These are phyloP conservation scores for Naegleria fowleri DNA, from an alignment of 208 protist genomes.

Conservation along the genomic window DNA sequence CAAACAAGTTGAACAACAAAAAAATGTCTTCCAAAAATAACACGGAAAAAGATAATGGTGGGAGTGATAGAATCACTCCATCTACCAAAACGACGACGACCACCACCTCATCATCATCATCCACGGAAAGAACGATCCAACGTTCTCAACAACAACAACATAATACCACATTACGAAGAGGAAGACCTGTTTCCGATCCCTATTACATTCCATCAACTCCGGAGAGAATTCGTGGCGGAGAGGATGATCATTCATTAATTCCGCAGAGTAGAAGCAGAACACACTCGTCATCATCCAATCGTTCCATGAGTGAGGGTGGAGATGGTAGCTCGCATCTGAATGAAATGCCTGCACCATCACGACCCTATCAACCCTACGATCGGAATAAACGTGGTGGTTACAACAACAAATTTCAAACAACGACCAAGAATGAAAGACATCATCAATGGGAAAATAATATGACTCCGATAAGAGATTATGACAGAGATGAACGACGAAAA, in stretches of 20 bases:
- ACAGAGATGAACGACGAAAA: background rate
- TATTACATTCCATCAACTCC: background rate
- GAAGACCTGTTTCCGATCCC: background rate
- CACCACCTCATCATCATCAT: too few relatives aligned
- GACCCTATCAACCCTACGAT: background rate
- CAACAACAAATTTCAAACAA: background rate
- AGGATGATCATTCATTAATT: background rate
- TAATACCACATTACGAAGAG: too few relatives aligned
- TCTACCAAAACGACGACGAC: too few relatives aligned
- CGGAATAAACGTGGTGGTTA: background rate
- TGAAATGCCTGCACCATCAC: background rate
- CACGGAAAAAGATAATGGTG: too few relatives aligned
- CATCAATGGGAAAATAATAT: background rate
- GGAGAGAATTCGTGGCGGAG: background rate
- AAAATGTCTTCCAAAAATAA: too few relatives aligned
- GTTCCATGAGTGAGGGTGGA: background rate
- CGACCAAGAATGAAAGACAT: background rate
- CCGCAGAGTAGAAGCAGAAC: background rate
- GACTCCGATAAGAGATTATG: constrained; percentile 1
- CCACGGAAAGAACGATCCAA: too few relatives aligned
- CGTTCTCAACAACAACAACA: too few relatives aligned
- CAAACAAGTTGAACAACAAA: too few relatives aligned
- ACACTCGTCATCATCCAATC: background rate
- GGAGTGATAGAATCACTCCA: too few relatives aligned
- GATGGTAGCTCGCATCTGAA: background rate